Conservation (phyloP, 176 grass and related monocot species). For the Aegilops longissima region DNA sequence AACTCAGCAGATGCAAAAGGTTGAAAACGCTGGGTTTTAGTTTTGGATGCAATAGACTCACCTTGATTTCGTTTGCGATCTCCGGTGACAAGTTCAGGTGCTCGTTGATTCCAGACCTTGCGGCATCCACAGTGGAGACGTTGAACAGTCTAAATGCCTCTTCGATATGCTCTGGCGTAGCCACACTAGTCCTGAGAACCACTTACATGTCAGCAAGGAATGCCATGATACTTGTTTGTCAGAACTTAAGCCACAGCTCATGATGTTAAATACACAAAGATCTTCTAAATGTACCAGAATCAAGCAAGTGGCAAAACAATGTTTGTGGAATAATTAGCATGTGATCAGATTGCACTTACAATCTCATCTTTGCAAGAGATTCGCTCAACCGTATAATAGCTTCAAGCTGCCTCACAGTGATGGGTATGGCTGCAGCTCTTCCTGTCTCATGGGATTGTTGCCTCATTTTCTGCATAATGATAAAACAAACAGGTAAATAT, state of each 20-base stretch:
- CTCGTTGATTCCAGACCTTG: slow-evolving; percentile 96
- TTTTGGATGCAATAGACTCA: background rate
- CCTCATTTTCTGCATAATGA: slow-evolving; percentile 89
- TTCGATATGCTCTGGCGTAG: slow-evolving; percentile 92
- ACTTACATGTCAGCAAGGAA: slow-evolving; percentile 6
- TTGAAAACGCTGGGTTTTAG: background rate
- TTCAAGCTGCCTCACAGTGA: slow-evolving; percentile 98
- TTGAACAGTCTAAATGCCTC: slow-evolving; percentile 96
- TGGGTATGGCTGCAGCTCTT: slow-evolving; percentile 79
- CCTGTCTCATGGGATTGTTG: slow-evolving; percentile 91
- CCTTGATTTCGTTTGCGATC: slow-evolving; percentile 98
- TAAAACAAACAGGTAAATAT: background rate
- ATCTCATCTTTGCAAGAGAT: slow-evolving; percentile 97
- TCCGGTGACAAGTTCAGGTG: slow-evolving; percentile 91
- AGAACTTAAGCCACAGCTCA: background rate
- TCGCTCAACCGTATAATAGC: slow-evolving; percentile 95
- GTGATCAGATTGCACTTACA: slow-evolving; percentile 52
- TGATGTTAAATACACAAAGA: background rate
- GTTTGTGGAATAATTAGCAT: background rate
- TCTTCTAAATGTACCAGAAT: background rate
- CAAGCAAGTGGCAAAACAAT: background rate
- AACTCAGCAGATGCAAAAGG: background rate
- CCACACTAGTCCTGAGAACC: slow-evolving; percentile 68
- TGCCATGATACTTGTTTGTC: background rate
- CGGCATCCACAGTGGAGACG: slow-evolving; percentile 85